Base-by-base conservation (phyloP, 768 basidiomycete species). In the Boletus edulis region DNA sequence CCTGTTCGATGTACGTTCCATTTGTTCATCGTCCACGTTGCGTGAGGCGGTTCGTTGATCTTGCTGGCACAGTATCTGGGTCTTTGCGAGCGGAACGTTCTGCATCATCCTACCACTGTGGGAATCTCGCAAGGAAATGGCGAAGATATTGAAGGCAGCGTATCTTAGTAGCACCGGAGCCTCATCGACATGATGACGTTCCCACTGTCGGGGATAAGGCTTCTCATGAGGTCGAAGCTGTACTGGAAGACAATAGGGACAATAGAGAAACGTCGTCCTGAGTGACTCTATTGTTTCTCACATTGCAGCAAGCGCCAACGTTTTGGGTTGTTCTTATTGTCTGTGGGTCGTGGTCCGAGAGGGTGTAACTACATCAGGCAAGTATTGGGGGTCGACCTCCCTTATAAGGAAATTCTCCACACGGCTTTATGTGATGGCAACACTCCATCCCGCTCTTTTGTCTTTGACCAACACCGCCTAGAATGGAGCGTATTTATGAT, bases 81-180 rank as follows among this genome's bases (percentile, higher is more conserved):
- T 64, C 2, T 68, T 74, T 45, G 48, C 64, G 45, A 75, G 71
- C 27, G 73, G 73, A 9, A 60, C 66, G 27, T 76, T 76, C 51
- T 73, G 70, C 32, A 71, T 73, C 13, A 6, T 76, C 20, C 49
- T 75, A 10, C 71, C 75, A 3, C 41, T 74, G 15, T 73, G 70
- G 73, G 75, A 74, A 51, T 72, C 72, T 13, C 64, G 66, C 22
- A 51, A 49, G 41, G 73, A 75, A 56, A 76, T 74, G 22, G 53
- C 31, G 17, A 54, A 3, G 37, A 70, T 73, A 44, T 31, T 62
- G 14, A 46, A 34, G 32, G 62, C 55, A 22, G 55, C 60, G 14
- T 66, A 42, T 57, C 52, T 51, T 35, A 38, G 32, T 40, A 38
- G 51, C 32, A 14, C 12, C 17, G 34, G 48, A 34, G 34, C 37